Evolutionary conservation across 805 yeast species (phyloP), one percentile per base, ranked within the genome.

Genomic region (Danielia reshetovae): DNA sequence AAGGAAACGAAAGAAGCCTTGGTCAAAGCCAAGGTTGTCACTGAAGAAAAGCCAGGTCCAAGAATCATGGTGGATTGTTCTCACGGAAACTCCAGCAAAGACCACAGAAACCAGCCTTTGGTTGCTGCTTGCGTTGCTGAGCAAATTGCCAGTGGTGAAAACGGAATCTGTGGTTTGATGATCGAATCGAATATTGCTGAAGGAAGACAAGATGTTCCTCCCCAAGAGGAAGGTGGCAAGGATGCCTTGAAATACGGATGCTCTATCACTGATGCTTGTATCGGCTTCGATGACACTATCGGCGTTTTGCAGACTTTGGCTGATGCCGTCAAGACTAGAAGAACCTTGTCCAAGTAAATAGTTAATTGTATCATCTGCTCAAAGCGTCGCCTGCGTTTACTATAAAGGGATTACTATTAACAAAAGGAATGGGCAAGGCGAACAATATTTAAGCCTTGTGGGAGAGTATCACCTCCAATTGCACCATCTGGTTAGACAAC

Each of bases 251-350:
- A 84, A 58, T 86, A 89, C 71, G 98, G 98, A 63, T 95, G 89
- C 45, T 84, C 95, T 41, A 88, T 93, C 61, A 93, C 98, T 42
- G 98, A 93, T 63, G 96, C 93, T 18, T 93, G 98, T 72, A 95
- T 93, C 36, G 72, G 82, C 42, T 88, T 95, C 87, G 95, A 86
- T 43, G 73, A 85, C 37, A 93, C 98, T 35, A 93, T 76, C 39
- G 70, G 60, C 3, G 89, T 90, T 76, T 79, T 93, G 57, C 74
- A 70, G 29, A 79, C 78, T 44, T 75, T 93, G 50, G 84, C 96
- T 28, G 75, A 68, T 32, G 95, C 97, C 38, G 96, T 90, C 30
- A 77, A 77, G 62, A 64, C 74, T 36, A 85, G 98, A 76, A 81
- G 95, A 70, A 69, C 46, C 11, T 26, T 26, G 28, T 7, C n/a